These are phyloP conservation scores for Tetrastigma voinierianum DNA, from an alignment of 164 flowering plant species.

Conservation along the genomic window DNA sequence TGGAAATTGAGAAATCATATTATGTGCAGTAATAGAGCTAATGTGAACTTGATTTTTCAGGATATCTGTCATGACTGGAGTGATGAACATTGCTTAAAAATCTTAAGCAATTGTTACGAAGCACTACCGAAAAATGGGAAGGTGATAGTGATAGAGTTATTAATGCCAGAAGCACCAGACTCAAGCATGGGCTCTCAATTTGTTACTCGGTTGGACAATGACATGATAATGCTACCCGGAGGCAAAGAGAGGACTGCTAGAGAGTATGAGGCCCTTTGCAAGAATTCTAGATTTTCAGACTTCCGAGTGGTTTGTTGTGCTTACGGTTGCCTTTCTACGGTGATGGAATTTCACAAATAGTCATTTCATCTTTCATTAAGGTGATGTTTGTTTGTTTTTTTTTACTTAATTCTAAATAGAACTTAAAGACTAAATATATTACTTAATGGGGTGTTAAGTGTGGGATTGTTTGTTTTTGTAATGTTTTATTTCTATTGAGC, in stretches of 20 bases:
- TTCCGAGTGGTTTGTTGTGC: conserved; percentile 7
- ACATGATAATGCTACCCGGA: background rate
- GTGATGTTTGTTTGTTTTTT: no score
- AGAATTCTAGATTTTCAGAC: background rate
- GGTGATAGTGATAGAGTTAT: conserved; percentile 1
- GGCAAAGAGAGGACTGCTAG: conserved; percentile 11
- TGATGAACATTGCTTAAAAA: conserved; percentile 2
- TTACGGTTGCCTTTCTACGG: background rate
- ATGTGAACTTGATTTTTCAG: background rate
- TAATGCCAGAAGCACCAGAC: conserved; percentile 7
- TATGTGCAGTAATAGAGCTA: background rate
- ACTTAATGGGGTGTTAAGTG: no score
- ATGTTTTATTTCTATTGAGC: no score
- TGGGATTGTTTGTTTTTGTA: no score
- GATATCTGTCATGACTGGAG: background rate
- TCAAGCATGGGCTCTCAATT: background rate
- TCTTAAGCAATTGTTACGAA: conserved; percentile 6
- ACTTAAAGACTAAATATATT: no score
- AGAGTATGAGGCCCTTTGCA: conserved; percentile 5
- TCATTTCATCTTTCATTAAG: no score
- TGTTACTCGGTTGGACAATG: conserved; percentile 1
- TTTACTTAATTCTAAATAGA: no score
- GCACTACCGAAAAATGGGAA: conserved; percentile 4
- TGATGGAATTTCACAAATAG: conserved; percentile 8
- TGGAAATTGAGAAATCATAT: background rate